Base-by-base conservation (phyloP, 495 filamentous ascomycete species). In the Neurospora terricola region DNA sequence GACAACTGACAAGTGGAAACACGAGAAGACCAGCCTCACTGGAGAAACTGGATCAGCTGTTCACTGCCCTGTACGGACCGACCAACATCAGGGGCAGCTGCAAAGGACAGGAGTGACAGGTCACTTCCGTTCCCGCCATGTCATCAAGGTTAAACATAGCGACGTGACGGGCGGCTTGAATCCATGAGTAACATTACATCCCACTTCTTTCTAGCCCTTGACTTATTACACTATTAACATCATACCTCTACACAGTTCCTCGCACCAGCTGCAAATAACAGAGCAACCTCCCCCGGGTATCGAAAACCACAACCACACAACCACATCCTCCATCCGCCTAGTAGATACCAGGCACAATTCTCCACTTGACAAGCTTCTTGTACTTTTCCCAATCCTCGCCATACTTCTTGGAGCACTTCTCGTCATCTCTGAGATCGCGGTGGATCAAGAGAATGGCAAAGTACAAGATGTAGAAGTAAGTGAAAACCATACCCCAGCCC, bases 381-480 rank as follows among this genome's bases (percentile, higher is more conserved):
- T 99, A 99, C 82, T 89, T 89, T 76, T 92, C 90, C 95, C 96
- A 99, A 76, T 98, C 94, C 75, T 90, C 88, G 14, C 96, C 96
- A 80, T 99, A 98, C 86, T 98, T 98, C 77, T 85, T 86, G 75
- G 87, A 83, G 83, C 96, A 99, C 86, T 97, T 97, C 80, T 93
- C 91, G 75, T 98, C 96, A 77, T 98, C 96, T 76, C 95, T 87
- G 73, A 90, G 84, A 78, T 97, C 93, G n/a, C 96, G 91, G 79
- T 99, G 96, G 71, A 99, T 83, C 16, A 98, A 86, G 73, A 99
- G 82, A 36, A 97, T 82, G 1, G 91, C 94, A 83, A 98, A 99
- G 83, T 98, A 99, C 16, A 96, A 73, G 71, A 99, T 83, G 83
- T 96, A 98, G 80, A 99, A 98, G 84, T 98, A 98, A 0, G 95